These are phyloP conservation scores for Ophiostoma ips DNA, from an alignment of 2,329 filamentous ascomycete genomes.

Conservation along the genomic window DNA sequence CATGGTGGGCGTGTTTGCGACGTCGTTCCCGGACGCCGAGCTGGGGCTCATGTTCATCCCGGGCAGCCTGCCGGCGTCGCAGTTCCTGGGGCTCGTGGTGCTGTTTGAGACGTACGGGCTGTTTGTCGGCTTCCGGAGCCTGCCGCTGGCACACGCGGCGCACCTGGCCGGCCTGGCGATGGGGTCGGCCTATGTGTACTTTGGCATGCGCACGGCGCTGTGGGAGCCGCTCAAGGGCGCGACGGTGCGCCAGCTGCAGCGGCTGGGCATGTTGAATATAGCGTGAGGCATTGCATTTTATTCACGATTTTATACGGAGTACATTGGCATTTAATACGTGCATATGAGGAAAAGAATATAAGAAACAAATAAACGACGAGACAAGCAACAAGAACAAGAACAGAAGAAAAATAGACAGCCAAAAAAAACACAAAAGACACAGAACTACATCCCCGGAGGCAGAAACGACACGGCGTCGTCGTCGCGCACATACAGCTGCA, in stretches of 20 bases:
- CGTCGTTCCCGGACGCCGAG: slow-evolving; percentile 10
- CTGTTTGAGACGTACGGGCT: slow-evolving; percentile 16
- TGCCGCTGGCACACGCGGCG: slow-evolving; percentile 14
- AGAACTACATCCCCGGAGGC: background rate
- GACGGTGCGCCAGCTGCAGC: background rate
- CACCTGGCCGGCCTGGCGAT: slow-evolving; percentile 16
- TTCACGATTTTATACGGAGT: no score
- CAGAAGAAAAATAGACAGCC: background rate
- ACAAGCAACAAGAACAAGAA: background rate
- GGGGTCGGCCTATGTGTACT: slow-evolving; percentile 16
- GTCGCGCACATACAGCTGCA: background rate
- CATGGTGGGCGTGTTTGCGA: slow-evolving; percentile 15
- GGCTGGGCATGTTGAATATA: background rate
- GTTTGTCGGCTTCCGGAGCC: slow-evolving; percentile 13
- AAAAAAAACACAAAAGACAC: background rate
- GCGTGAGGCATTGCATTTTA: background rate
- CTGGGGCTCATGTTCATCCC: slow-evolving; percentile 15
- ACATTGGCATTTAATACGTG: no score
- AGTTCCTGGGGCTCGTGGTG: slow-evolving; percentile 11
- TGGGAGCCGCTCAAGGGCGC: slow-evolving; percentile 14
- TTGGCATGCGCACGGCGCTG: slow-evolving; percentile 5
- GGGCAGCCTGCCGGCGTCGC: slow-evolving; percentile 11
- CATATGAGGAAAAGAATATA: background rate
- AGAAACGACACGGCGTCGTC: background rate
- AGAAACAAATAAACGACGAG: background rate